phyloP scores from a whole-genome alignment of 495 filamentous ascomycete species.

The Penicillium ucsense region DNA sequence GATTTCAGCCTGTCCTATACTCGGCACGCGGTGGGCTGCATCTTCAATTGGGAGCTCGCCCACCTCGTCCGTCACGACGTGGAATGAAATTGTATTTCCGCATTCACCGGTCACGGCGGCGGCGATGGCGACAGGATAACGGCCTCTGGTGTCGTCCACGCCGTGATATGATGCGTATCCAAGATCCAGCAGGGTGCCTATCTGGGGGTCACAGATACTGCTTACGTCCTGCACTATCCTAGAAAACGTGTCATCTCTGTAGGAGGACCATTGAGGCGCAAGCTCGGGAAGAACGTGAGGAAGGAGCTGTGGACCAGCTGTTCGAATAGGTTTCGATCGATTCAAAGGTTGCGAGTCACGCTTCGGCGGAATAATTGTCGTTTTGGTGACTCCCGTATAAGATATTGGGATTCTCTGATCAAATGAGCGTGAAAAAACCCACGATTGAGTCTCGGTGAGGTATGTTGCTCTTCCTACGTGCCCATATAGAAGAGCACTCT shows the following conservation, averaged over 20 bases:
- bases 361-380: slow-evolving; percentile 16
- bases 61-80: slow-evolving; percentile 24
- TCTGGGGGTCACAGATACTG: slow-evolving; percentile 27
- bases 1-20: slow-evolving; percentile 29
- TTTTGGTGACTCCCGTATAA: slow-evolving; percentile 28
- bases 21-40: slow-evolving; percentile 17
- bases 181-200: slow-evolving; percentile 33
- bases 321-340: slow-evolving; percentile 4
- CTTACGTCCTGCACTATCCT: slow-evolving; percentile 18
- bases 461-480: slow-evolving; percentile 52
- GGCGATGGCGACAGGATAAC: slow-evolving; percentile 30
- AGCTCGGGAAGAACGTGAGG: slow-evolving; percentile 30
- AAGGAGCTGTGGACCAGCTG: slow-evolving; percentile 13
- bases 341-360: slow-evolving; percentile 6
- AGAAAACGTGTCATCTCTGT: slow-evolving; percentile 22
- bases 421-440: slow-evolving; percentile 45
- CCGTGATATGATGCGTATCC: slow-evolving; percentile 29
- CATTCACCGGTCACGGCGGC: slow-evolving; percentile 34
- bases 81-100: slow-evolving; percentile 32
- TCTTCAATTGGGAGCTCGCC: slow-evolving; percentile 15
- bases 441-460: slow-evolving; percentile 39
- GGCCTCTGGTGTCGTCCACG: slow-evolving; percentile 16
- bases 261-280: slow-evolving; percentile 22
- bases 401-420: slow-evolving; percentile 14
- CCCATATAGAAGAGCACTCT: slow-evolving; percentile 54